Evolutionary conservation across 2,329 filamentous ascomycete species (phyloP), one percentile per base, ranked within the genome.

Genomic region (Chrysoporthe cubensis): DNA sequence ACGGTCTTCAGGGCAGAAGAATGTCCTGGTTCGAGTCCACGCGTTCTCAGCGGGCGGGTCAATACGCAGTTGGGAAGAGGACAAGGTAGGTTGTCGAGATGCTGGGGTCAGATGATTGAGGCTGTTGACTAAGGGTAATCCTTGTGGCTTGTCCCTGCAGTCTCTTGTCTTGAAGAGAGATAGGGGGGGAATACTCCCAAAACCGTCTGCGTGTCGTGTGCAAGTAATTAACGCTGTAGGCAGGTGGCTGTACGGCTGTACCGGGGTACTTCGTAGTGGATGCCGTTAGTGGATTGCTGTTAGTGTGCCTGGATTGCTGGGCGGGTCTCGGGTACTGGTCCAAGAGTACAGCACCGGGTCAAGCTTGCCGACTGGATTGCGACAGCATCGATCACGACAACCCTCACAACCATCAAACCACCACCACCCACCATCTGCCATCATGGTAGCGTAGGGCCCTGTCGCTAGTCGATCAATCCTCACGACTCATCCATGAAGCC

Each of bases 401-500:
- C 1, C 5, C 57, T 54, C 37, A 43, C 57, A 43, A 26, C 40
- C 13, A 11, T 21, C n/a, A 40, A 14, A 40, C n/a, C 40, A 9
- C 2, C n/a, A 14, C 8, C 18, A 4, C 40, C 57, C 4, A 14
- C 37, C 57, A 59, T n/a, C 50, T 32, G 16, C 40, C 57, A 42
- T 42, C 56, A 58, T 58, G 56, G 34, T 11, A 58, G 56, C 56
- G 21, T 42, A 58, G 56, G 56, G 34, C 16, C 54, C 7, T n/a
- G 34, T 58, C 57, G 57, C 57, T 26, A 60, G 57, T 32, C 57
- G 57, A 60, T 43, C n/a, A 5, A 44, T 42, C 57, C 37, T 14
- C 57, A 60, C 34, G 14, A 48, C 40, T 26, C 42, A 60, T 65
- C 68, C 46, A 69, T 69, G 68, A 67, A 67, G 68, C 56, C 61